phyloP scores from a whole-genome alignment of 2,329 filamentous ascomycete species.

The Cryphonectria japonica region DNA sequence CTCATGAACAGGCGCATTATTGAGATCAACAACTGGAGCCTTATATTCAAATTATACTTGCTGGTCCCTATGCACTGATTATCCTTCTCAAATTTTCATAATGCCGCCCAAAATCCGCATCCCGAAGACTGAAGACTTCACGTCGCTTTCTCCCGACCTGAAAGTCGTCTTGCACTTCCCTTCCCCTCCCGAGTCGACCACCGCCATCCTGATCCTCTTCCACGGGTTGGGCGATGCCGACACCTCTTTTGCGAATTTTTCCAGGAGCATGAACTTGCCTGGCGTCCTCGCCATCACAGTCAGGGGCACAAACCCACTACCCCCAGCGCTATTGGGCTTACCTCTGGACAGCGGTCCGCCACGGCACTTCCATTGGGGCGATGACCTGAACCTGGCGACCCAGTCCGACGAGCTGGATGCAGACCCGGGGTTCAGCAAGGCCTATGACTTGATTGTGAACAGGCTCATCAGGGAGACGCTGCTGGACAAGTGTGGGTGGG shows the following conservation, averaged over 20 bases:
- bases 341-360: conserved; percentile 32
- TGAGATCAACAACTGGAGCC: too few species aligned
- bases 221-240: conserved; percentile 84
- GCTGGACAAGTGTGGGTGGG: conserved; percentile 62
- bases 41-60: too few species aligned
- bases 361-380: conserved; percentile 66
- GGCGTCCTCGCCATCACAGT: conserved; percentile 77
- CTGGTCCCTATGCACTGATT: neutral
- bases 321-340: conserved; percentile 65
- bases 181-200: conserved; percentile 62
- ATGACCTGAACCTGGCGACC: conserved; percentile 61
- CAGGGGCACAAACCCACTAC: conserved; percentile 70
- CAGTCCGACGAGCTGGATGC: conserved; percentile 58
- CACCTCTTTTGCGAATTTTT: conserved; percentile 69
- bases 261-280: conserved; percentile 70
- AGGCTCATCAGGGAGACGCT: conserved; percentile 57
- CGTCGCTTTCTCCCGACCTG: conserved; percentile 46
- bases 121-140: conserved; percentile 55
- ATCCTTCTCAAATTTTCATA: too few species aligned
- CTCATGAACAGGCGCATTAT: neutral
- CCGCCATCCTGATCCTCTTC: conserved; percentile 78
- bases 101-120: conserved; percentile 52
- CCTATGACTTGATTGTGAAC: conserved; percentile 50
- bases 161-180: conserved; percentile 54
- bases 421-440: conserved; percentile 63